Base-by-base conservation (phyloP, 495 filamentous ascomycete genomes). In the Neurospora intermedia region DNA sequence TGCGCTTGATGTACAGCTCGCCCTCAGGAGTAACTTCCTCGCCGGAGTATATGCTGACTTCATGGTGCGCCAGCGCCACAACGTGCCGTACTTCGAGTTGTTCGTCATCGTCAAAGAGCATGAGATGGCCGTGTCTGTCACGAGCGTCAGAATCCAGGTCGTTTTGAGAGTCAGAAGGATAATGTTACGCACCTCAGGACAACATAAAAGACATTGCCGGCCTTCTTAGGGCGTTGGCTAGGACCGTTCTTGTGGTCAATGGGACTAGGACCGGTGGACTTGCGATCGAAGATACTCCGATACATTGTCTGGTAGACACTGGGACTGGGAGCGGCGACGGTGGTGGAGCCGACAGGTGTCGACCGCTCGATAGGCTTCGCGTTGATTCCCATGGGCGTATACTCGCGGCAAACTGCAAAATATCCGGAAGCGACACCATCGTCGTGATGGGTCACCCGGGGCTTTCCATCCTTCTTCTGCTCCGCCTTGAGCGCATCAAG, bases 231-330 rank as follows among this genome's bases (percentile, higher is more conserved):
- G 59, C 87, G 88, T 80, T 89, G 92, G 73, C 87, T 86, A 73
- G 74, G 79, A 66, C 75, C 77, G 62, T 80, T 83, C 75, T 84
- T 83, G 69, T 83, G 82, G 71, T 87, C 85, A 15, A 86, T 71
- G 6, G 86, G 86, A 9, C 82, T 84, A 4, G 87, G 80, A 35
- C 23, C 35, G 2, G 75, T 81, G 73, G 87, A 84, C 76, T 92
- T 95, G 69, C 96, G 88, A 74, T 98, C 95, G 78, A 99, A 99
- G 66, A 99, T 89, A 81, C 92, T 96, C 76, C 94, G 85, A 80
- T 98, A 98, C 96, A 99, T 97, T 80, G 91, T 89, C 86, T 98
- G 96, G 78, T 98, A 98, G 39, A 99, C 94, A 77, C 93, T 96
- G 46, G 91, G 93, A 79, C 93, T 96, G 74, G 93, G 92, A 11